Conservation (phyloP, 2,329 filamentous ascomycete species). For the Penicillium brevicompactum region DNA sequence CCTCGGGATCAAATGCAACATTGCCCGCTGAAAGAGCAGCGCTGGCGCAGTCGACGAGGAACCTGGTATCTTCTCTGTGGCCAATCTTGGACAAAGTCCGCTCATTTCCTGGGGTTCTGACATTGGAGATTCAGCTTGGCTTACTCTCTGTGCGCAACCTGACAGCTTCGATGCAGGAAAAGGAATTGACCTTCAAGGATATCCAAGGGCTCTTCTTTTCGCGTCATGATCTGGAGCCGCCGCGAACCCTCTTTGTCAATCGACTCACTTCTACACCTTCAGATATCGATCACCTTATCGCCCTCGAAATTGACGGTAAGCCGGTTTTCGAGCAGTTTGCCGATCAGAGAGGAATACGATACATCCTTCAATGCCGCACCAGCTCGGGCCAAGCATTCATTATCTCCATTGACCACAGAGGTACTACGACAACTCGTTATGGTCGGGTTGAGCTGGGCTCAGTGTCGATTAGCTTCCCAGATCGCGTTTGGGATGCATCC, state of each 20-base stretch:
- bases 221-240: slow-evolving; percentile 24
- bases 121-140: slow-evolving; percentile 42
- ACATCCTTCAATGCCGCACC: slow-evolving; percentile 44
- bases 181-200: slow-evolving; percentile 13
- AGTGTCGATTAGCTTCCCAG: slow-evolving; percentile 44
- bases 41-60: slow-evolving; percentile 1
- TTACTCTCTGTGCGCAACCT: slow-evolving; percentile 34
- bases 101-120: slow-evolving; percentile 37
- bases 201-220: slow-evolving; percentile 39
- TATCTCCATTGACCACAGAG: slow-evolving; percentile 36
- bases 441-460: slow-evolving; percentile 32
- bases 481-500: slow-evolving; percentile 43
- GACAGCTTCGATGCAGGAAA: slow-evolving; percentile 18
- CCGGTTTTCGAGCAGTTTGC: slow-evolving; percentile 32
- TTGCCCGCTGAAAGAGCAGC: background rate
- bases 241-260: slow-evolving; percentile 38
- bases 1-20: background rate
- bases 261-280: slow-evolving; percentile 42
- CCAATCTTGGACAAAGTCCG: slow-evolving; percentile 36
- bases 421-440: slow-evolving; percentile 30
- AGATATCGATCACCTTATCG: slow-evolving; percentile 43
- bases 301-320: slow-evolving; percentile 27
- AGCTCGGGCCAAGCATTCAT: slow-evolving; percentile 33
- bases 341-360: slow-evolving; percentile 28
- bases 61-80: slow-evolving; percentile 32